Base-by-base conservation (phyloP, 805 yeast genomes). In the Nakazawaea holstii region DNA sequence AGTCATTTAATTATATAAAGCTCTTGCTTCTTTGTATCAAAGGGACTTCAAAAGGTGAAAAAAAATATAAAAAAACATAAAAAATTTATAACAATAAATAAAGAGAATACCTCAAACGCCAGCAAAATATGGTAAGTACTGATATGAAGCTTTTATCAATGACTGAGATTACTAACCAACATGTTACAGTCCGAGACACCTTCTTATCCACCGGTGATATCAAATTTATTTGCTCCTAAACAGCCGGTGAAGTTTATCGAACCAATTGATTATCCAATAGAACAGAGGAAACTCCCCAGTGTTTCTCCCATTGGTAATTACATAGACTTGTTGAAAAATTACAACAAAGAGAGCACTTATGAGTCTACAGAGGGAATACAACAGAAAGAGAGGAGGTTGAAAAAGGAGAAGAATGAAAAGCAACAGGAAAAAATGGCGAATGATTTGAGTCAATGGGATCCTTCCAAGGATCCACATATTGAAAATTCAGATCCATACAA, bases 401-500 rank as follows among this genome's bases (percentile, higher is more conserved):
- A 61, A 38, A 51, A 56, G 36, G 58, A 53, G 38, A 60, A 56
- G 39, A 54, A 47, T 28, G 49, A 46, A 37, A 49, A 49, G 14
- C 55, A 53, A 35, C 55, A 57, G 43, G 59, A 57, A 45, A 52
- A 59, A 28, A 52, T 79, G 28, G 66, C 72, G 30, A 56, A 64
- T 8, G 70, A 65, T 17, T 52, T 68, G 11, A 48, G 56, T 2
- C 50, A 59, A 1, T 78, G 87, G 86, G 64, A 79, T 45, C 89
- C 91, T 0, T 59, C 62, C 3, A 56, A 60, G 1, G 91, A 84
- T 55, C 74, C 79, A 1, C 74, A 80, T 38, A 68, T 81, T 11
- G 62, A 66, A 15, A 85, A 84, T 1, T 37, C 47, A 5, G 95
- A 89, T 58, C 95, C 97, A 1, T 81, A 75, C 58, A 70, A 72